Evolutionary conservation across 768 basidiomycete species (phyloP), one percentile per base, ranked within the genome.

Genomic region (Boletus reticulatus): DNA sequence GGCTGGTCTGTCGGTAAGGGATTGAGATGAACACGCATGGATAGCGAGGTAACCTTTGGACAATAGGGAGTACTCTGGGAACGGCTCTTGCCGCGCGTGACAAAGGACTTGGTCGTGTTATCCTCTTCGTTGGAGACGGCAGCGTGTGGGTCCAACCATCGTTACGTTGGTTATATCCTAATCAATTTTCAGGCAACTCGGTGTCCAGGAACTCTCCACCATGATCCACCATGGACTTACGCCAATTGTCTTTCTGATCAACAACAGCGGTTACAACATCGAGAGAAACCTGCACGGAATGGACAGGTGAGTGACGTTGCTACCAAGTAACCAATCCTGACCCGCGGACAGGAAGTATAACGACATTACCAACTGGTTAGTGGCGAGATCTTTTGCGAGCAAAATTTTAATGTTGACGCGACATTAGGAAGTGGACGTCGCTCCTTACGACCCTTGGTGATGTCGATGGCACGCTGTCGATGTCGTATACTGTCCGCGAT

Each of bases 81-180:
- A 88, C 87, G 7, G 88, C 91, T 4, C 75, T 95, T 32, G 95
- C 89, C 3, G 93, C 87, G 3, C 75, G 78, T 39, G 90, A 94
- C 46, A 63, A 74, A 11, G 73, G 76, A 6, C 73, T 84, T 41
- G 78, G 84, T 5, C 76, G 95, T 39, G 86, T 88, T 1, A 85
- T 97, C 42, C 73, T 95, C 42, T 95, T 96, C 70, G 78, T 91
- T 4, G 94, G 94, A 7, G 91, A 93, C 62, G 92, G 92, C 14
- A 87, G 85, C 68, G 68, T 92, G 83, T 89, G 62, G 71, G 85
- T 71, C 20, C 51, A 36, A 56, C 50, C 55, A 8, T 13, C 17
- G 43, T 19, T 14, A 31, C 37, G 36, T 45, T 48, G 4, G n/a
- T 24, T 36, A 20, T 45, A 14, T 58, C 12, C 50, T 66, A 4